A percentile compares a stretch with the other conserved stretches of the same genome.
Conservation (phyloP, 1,284 basidiomycete species). For the Papiliotrema laurentii region DNA sequence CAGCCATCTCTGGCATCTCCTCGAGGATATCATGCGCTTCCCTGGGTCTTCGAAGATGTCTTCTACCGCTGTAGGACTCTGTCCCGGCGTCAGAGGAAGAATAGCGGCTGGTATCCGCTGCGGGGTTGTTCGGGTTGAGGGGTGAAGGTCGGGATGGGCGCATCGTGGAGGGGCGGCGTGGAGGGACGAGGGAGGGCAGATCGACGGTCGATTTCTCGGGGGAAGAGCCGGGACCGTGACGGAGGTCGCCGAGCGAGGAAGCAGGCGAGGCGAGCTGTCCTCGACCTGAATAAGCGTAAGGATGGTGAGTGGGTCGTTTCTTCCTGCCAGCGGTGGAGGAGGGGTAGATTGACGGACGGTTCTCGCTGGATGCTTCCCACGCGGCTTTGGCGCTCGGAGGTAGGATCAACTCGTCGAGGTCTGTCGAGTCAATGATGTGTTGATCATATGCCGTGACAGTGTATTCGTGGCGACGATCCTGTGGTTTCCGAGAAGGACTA, state of each 20-base stretch:
- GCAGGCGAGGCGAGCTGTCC: no score
- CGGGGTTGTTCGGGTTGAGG: neutral
- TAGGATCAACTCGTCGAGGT: no score
- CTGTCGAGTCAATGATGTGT: neutral
- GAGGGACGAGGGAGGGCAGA: neutral
- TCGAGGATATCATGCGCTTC: slow-evolving; percentile 1
- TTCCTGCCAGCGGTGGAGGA: no score
- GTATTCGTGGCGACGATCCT: neutral
- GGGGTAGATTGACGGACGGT: neutral
- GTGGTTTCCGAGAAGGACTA: neutral
- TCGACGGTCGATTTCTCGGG: neutral
- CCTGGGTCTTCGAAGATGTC: neutral
- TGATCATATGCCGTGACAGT: neutral
- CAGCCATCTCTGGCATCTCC: slow-evolving; percentile 1
- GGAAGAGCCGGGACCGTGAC: neutral
- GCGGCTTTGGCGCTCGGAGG: neutral
- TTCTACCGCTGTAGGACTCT: neutral
- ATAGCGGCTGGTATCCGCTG: slow-evolving; percentile 1
- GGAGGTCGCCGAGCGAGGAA: neutral
- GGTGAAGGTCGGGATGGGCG: neutral
- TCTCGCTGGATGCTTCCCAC: neutral
- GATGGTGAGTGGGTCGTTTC: no score
- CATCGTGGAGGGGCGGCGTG: neutral
- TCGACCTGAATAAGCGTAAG: no score
- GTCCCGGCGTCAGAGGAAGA: neutral